Base-by-base conservation (phyloP, 2,329 filamentous ascomycete species). In the Trematosphaeria pertusa region DNA sequence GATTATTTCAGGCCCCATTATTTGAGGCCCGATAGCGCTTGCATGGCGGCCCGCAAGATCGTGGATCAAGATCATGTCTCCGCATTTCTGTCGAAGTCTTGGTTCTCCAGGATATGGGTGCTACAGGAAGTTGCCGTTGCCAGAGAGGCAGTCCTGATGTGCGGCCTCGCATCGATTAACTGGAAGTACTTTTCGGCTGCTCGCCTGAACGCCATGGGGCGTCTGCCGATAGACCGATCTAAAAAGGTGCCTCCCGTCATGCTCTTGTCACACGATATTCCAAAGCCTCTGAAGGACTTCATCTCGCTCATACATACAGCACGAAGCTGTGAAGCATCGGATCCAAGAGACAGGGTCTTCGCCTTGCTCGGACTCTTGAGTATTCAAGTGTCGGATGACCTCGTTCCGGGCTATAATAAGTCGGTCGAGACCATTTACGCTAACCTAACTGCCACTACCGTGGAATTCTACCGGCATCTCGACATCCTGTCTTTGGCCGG, bases 101-200 rank as follows among this genome's bases (percentile, higher is more conserved):
- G 42, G 42, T 45, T 21, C n/a, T 20, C 20, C 7, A 30, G 42
- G 12, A 18, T 38, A 5, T 45, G 34, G 42, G 26, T 38, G 33
- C 17, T 45, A 12, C 42, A 45, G 24, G 42, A 45, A 38, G 24
- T 44, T 5, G 37, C 33, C 15, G 41, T 34, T 42, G 38, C 38
- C 3, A 14, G 14, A 9, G 14, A 34, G 11, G 38, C 38, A 1
- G 11, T 24, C 2, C n/a, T 41, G 6, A 19, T 41, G 17, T 41
- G 24, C 24, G 26, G 41, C 7, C n/a, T 33, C 5, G 33, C 9
- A 20, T 30, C 32, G 12, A 3, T 37, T 4, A 17, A 28, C n/a
- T 44, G 41, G 41, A 31, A 32, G 12, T 28, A 30, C 12, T 18
- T 33, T 21, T 35, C 36, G 2, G 21, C 21, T 24, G 28, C 39